A percentile compares a stretch with the other conserved stretches of the same genome.
These are phyloP conservation scores for Candida hungchunana DNA, from an alignment of 805 yeast genomes.

Conservation along the genomic window DNA sequence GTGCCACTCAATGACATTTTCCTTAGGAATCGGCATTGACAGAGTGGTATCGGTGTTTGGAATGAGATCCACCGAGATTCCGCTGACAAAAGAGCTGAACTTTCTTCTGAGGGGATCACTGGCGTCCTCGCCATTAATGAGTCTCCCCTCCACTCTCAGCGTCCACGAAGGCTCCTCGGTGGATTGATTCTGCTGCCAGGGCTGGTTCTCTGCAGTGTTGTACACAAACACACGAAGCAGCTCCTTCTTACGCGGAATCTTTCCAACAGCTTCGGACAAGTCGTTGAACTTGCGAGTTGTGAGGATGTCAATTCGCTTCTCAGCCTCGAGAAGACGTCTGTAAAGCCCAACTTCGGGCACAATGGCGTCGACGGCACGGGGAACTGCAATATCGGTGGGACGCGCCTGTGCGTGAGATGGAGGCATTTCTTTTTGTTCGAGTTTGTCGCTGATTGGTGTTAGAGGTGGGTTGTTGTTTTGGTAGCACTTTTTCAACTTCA, in stretches of 20 bases:
- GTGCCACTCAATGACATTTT: slow-evolving; percentile 81
- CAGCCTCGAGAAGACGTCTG: slow-evolving; percentile 73
- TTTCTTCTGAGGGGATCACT: slow-evolving; percentile 50
- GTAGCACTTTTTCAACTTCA: not conserved
- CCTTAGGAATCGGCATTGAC: slow-evolving; percentile 17
- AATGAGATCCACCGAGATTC: slow-evolving; percentile 74
- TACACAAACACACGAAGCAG: slow-evolving; percentile 76
- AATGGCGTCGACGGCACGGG: slow-evolving; percentile 39
- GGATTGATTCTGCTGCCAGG: slow-evolving; percentile 82
- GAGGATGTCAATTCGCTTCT: slow-evolving; percentile 72
- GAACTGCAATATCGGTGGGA: slow-evolving; percentile 54
- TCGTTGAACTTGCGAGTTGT: slow-evolving; percentile 82
- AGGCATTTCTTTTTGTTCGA: slow-evolving; percentile 21
- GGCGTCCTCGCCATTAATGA: slow-evolving; percentile 45
- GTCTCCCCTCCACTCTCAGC: slow-evolving; percentile 80
- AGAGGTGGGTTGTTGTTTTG: slow-evolving; percentile 1
- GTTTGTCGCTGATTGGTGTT: slow-evolving; percentile 7
- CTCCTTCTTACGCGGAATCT: slow-evolving; percentile 44
- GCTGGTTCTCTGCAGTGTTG: slow-evolving; percentile 79
- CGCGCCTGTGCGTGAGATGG: slow-evolving; percentile 25
- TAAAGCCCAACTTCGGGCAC: slow-evolving; percentile 73
- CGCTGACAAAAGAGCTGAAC: slow-evolving; percentile 77
- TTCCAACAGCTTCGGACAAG: slow-evolving; percentile 63
- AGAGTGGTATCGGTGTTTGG: slow-evolving; percentile 8
- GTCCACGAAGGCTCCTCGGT: slow-evolving; percentile 66